Base-by-base conservation (phyloP, 1,139 yeast species). In the Blastobotrys serpentis region DNA sequence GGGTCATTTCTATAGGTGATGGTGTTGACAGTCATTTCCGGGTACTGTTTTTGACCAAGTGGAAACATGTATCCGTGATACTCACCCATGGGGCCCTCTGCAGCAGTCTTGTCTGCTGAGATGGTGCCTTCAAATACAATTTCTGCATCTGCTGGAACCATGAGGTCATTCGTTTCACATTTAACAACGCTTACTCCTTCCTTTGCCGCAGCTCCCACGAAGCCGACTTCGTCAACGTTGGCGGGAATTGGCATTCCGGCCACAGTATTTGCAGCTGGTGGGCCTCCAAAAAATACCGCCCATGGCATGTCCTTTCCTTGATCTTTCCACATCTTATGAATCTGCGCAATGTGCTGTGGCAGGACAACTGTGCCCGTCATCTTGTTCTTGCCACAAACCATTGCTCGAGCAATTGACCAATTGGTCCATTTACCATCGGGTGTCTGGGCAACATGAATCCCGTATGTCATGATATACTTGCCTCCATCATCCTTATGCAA, bases 381-480 rank as follows among this genome's bases (percentile, higher is more conserved):
- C 4, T 39, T 21, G 26, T 8, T 4, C 18, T 39, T 39, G 17
- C 23, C 42, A n/a, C 23, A 16, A 8, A 39, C 42, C 42, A 39
- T 39, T 4, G 42, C 42, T 21, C 42, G 17, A 7, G 42, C 25
- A 39, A 39, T 39, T 4, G 42, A 39, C 42, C 42, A 39, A 17
- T 39, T 39, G 14, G 42, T 39, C 42, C 42, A 39, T 26, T 39
- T 39, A 4, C 42, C 42, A 23, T 39, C 42, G 4, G 42, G 42
- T 11, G 26, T 39, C 32, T 39, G 30, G 32, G 23, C 33, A 18
- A 21, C 42, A 16, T 18, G 25, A 8, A 39, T 39, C 8, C 42
- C 42, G 23, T 18, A 39, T 3, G 42, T 39, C 32, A 18, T 21
- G 32, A 39, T 39, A 13, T 39, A 39, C 18, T 39, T 23, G 11